Conservation (phyloP, 2,329 filamentous ascomycete species). For the Sphaerulina vaccinii region DNA sequence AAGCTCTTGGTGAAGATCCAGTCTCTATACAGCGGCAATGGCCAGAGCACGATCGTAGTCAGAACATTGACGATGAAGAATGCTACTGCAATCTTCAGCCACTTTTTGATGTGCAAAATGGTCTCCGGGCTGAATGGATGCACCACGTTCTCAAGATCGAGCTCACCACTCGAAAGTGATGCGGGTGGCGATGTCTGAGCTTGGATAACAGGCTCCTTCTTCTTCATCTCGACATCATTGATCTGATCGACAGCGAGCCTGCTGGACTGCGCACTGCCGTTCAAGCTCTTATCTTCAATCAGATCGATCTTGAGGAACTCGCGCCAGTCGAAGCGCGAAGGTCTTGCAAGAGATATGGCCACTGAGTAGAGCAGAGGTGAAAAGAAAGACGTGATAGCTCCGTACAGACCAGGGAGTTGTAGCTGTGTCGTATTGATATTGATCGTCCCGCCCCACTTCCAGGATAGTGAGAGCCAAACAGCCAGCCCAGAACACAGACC, state of each 20-base stretch:
- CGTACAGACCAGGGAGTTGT: constrained; percentile 47
- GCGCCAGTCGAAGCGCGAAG: constrained; percentile 44
- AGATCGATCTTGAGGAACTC: constrained; percentile 51
- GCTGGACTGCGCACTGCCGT: constrained; percentile 4
- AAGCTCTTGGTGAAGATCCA: constrained; percentile 51
- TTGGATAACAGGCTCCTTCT: constrained; percentile 5
- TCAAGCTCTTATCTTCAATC: constrained; percentile 39
- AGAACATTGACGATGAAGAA: constrained; percentile 47
- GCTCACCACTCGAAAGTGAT: too few species aligned
- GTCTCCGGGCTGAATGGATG: constrained; percentile 45
- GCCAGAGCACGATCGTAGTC: constrained; percentile 51
- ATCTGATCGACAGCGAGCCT: background rate
- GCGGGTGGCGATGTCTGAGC: background rate
- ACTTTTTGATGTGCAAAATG: constrained; percentile 29
- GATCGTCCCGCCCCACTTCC: constrained; percentile 43
- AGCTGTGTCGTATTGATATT: constrained; percentile 44
- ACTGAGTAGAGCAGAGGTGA: constrained; percentile 49
- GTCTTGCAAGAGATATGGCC: constrained; percentile 40
- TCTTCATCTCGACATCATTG: background rate
- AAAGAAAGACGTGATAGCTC: constrained; percentile 48
- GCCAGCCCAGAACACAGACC: constrained; percentile 45
- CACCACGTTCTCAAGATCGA: constrained; percentile 36
- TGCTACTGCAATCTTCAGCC: constrained; percentile 37
- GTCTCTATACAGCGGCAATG: constrained; percentile 51
- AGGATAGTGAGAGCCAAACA: constrained; percentile 45